A percentile compares a stretch with the other conserved stretches of the same genome.
phyloP scores from a whole-genome alignment of 2,329 filamentous ascomycete species.

The Ambrosiella beaveri region DNA sequence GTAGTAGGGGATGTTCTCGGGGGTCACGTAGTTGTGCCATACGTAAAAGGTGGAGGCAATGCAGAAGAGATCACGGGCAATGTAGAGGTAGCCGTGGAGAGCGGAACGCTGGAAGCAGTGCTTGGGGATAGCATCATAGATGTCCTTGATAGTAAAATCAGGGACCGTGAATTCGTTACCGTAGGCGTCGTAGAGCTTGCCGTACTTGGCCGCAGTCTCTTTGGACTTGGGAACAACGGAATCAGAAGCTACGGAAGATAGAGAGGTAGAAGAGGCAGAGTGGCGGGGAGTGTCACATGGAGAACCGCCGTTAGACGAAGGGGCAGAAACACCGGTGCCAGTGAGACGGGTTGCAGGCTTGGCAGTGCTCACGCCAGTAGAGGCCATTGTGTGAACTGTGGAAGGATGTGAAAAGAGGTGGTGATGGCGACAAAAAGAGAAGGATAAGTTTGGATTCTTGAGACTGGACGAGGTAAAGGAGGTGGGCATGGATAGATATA shows the following conservation, averaged over 20 bases:
- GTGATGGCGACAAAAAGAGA: constrained; percentile 1
- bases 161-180: constrained; percentile 89
- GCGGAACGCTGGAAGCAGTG: constrained; percentile 90
- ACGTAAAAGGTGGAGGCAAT: constrained; percentile 66
- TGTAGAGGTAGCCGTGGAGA: constrained; percentile 58
- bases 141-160: constrained; percentile 94
- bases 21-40: constrained; percentile 79
- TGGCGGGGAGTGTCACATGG: constrained; percentile 41
- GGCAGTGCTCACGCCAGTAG: constrained; percentile 12
- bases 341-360: constrained; percentile 12
- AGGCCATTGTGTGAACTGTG: constrained; percentile 10
- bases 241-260: constrained; percentile 66
- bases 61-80: constrained; percentile 59
- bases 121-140: constrained; percentile 89
- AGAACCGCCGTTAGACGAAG: constrained; percentile 31
- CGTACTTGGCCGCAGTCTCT: constrained; percentile 25
- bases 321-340: constrained; percentile 17
- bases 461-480: not conserved
- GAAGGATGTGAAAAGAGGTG: not conserved
- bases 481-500: not conserved
- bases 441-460: not conserved
- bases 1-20: constrained; percentile 59
- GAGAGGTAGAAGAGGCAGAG: constrained; percentile 70
- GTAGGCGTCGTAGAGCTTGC: constrained; percentile 72
- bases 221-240: constrained; percentile 27